These are phyloP conservation scores for Lasiosphaeria ovina DNA, from an alignment of 495 filamentous ascomycete genomes.

Conservation along the genomic window DNA sequence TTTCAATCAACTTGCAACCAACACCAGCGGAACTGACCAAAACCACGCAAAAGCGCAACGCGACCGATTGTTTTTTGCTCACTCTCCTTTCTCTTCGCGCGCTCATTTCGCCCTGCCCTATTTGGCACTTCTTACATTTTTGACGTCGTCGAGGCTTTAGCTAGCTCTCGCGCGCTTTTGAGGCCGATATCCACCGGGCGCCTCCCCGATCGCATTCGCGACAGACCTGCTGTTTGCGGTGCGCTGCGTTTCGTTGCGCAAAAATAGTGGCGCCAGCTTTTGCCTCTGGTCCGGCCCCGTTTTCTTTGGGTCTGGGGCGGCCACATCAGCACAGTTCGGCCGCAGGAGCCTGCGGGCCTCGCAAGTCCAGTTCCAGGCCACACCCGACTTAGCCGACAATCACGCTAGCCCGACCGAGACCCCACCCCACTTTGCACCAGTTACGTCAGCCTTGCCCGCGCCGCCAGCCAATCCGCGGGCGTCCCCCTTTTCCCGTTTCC, in stretches of 20 bases:
- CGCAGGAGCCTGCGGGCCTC: slow-evolving; percentile 9
- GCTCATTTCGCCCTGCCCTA: slow-evolving; percentile 27
- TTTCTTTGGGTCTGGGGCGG: slow-evolving; percentile 30
- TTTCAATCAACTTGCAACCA: slow-evolving; percentile 28
- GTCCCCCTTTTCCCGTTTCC: slow-evolving; percentile 8
- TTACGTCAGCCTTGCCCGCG: slow-evolving; percentile 26
- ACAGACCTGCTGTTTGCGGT: slow-evolving; percentile 10
- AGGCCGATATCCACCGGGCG: slow-evolving; percentile 10
- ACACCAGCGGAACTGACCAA: slow-evolving; percentile 24
- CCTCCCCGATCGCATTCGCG: slow-evolving; percentile 5
- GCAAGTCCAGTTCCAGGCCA: slow-evolving; percentile 9
- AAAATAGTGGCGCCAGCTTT: slow-evolving; percentile 23
- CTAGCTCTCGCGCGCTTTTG: slow-evolving; percentile 37
- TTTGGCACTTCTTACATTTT: slow-evolving; percentile 11
- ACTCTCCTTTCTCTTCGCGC: slow-evolving; percentile 23
- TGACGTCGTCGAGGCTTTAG: slow-evolving; percentile 34
- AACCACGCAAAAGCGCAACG: slow-evolving; percentile 26
- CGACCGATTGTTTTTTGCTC: slow-evolving; percentile 14
- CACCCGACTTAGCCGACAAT: slow-evolving; percentile 18
- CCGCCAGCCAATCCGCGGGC: slow-evolving; percentile 6
- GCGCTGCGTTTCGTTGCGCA: not conserved
- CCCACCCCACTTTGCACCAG: slow-evolving; percentile 5
- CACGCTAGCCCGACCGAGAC: slow-evolving; percentile 3
- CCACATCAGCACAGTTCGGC: slow-evolving; percentile 26
- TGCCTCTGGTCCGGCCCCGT: slow-evolving; percentile 19